Conservation (phyloP, 495 filamentous ascomycete species). For the Lophium mytilinum region DNA sequence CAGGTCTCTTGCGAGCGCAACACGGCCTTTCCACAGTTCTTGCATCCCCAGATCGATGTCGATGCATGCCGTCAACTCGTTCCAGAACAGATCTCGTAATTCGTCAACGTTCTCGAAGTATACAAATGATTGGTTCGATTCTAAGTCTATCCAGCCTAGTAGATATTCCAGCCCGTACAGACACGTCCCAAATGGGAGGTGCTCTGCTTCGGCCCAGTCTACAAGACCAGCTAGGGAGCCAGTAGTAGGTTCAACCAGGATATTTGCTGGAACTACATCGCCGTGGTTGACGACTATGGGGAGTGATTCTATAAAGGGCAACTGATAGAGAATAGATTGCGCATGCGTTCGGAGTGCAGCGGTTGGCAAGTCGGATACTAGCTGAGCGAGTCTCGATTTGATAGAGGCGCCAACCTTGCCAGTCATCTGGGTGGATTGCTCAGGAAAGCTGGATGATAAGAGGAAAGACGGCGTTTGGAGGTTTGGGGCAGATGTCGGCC, state of each 20-base stretch:
- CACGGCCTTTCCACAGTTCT: neutral
- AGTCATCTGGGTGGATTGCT: slow-evolving; percentile 1
- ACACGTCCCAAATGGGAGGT: slow-evolving; percentile 47
- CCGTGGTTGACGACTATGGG: slow-evolving; percentile 49
- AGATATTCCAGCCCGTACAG: slow-evolving; percentile 50
- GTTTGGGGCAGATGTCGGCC: slow-evolving; percentile 13
- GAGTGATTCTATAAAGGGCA: slow-evolving; percentile 36
- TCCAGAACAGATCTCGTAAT: slow-evolving; percentile 44
- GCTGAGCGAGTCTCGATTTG: slow-evolving; percentile 28
- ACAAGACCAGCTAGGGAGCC: slow-evolving; percentile 47
- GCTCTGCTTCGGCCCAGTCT: slow-evolving; percentile 56
- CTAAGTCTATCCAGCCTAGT: slow-evolving; percentile 35
- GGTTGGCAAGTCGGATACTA: slow-evolving; percentile 36
- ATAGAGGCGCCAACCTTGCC: slow-evolving; percentile 27
- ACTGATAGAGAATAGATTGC: slow-evolving; percentile 23
- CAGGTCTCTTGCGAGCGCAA: slow-evolving; percentile 39
- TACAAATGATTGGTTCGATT: slow-evolving; percentile 15
- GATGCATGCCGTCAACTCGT: slow-evolving; percentile 30
- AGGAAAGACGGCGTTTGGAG: slow-evolving; percentile 1
- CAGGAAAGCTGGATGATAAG: neutral
- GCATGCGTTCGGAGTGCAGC: slow-evolving; percentile 26
- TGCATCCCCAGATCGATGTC: slow-evolving; percentile 29
- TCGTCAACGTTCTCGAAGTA: slow-evolving; percentile 37
- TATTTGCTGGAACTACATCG: slow-evolving; percentile 47
- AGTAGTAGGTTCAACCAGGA: slow-evolving; percentile 71